Evolutionary conservation across 352 stramenopile species (phyloP), one percentile per base, ranked within the genome.

Genomic region (Aphanomyces astaci): DNA sequence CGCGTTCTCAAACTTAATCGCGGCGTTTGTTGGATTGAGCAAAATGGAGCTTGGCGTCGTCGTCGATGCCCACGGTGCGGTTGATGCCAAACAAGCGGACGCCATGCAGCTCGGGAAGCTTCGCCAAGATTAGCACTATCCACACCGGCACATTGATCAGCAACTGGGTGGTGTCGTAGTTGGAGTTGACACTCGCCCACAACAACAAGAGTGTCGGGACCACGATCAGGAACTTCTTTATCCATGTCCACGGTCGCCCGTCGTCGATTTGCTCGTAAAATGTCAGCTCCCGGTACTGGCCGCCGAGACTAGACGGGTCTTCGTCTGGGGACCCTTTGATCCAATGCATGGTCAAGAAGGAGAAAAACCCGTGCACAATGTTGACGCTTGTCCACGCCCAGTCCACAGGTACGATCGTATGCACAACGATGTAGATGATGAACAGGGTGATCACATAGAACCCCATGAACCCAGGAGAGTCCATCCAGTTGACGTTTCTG

Each of bases 51-150:
- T 79, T 78, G 28, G 11, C 45, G 31, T 86, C 72, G 49, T 98
- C 93, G 78, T 98, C 93, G 75, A 98, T 98, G 57, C 94, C 94
- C 36, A 95, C 88, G 24, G 95, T 98, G 52, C 85, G 89, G 78
- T 98, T 98, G 76, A 98, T 98, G 45, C 95, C 95, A 64, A 98
- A 96, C 74, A 98, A 90, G 62, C 95, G 86, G 56, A 98, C 95
- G 62, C 93, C 91, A 73, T 98, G 92, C 69, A 98, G 92, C 68
- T 91, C 86, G 4, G 89, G 90, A 49, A 98, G 72, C 76, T 98
- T 98, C 54, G 89, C 89, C 49, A 98, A 70, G 51, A 98, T 93
- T 30, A 94, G 78, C 60, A 96, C 84, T 4, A 76, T 76, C 90
- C 91, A 98, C 62, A 98, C 88, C 36, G 87, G 78, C 55, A 97